A percentile compares a stretch with the other conserved stretches of the same genome.
These are phyloP conservation scores for Myriangium duriaei DNA, from an alignment of 2,329 filamentous ascomycete species.

Conservation along the genomic window DNA sequence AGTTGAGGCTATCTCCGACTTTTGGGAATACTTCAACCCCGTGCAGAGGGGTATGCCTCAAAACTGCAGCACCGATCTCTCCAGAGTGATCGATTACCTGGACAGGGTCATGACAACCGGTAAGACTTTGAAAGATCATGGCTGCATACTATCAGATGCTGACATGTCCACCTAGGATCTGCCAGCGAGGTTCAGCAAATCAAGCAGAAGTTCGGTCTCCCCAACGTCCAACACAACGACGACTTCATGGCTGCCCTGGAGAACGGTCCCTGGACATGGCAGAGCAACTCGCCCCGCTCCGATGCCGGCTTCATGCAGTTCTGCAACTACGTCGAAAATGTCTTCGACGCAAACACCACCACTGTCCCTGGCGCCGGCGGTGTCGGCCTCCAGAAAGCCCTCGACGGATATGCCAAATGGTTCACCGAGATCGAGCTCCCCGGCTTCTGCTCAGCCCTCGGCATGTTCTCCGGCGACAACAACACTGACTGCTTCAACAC, in stretches of 20 bases:
- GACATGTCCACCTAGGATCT: too few species aligned
- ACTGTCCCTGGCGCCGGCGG: slow-evolving; percentile 28
- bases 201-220: slow-evolving; percentile 42
- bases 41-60: slow-evolving; percentile 45
- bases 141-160: too few species aligned
- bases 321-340: slow-evolving; percentile 29
- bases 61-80: slow-evolving; percentile 45
- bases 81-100: slow-evolving; percentile 40
- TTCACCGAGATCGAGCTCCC: slow-evolving; percentile 35
- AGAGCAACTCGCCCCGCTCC: slow-evolving; percentile 38
- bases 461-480: slow-evolving; percentile 29
- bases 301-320: slow-evolving; percentile 33
- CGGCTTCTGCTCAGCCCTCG: slow-evolving; percentile 35
- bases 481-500: slow-evolving; percentile 42
- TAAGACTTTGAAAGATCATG: too few species aligned
- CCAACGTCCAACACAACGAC: slow-evolving; percentile 37
- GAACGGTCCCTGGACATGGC: slow-evolving; percentile 47
- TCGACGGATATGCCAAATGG: slow-evolving; percentile 44
- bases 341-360: slow-evolving; percentile 16
- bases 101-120: too few species aligned
- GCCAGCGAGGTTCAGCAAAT: too few species aligned
- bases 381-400: slow-evolving; percentile 42
- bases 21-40: slow-evolving; percentile 46
- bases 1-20: slow-evolving; percentile 44
- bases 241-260: slow-evolving; percentile 43